These are phyloP conservation scores for Colletotrichum karsti DNA, from an alignment of 2,329 filamentous ascomycete genomes.

Conservation along the genomic window DNA sequence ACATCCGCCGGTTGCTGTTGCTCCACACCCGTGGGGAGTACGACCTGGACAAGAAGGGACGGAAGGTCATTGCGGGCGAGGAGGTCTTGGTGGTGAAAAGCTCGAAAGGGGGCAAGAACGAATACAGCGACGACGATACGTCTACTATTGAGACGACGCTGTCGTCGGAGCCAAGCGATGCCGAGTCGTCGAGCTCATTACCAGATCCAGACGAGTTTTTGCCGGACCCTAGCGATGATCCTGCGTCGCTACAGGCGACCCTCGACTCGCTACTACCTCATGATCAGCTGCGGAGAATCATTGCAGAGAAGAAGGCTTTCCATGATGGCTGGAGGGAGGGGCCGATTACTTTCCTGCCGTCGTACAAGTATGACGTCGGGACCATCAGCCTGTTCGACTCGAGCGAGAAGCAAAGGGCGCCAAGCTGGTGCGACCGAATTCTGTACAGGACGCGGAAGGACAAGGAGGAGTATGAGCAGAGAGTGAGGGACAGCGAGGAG, in stretches of 20 bases:
- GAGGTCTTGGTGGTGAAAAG: slow-evolving; percentile 35
- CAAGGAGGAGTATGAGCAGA: slow-evolving; percentile 71
- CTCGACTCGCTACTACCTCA: slow-evolving; percentile 87
- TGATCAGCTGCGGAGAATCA: slow-evolving; percentile 83
- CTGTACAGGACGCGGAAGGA: slow-evolving; percentile 82
- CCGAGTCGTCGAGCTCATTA: slow-evolving; percentile 50
- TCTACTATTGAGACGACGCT: slow-evolving; percentile 42
- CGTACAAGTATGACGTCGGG: slow-evolving; percentile 98
- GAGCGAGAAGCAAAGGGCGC: slow-evolving; percentile 90
- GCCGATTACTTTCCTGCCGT: slow-evolving; percentile 86
- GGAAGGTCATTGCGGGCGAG: slow-evolving; percentile 55
- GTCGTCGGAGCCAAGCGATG: slow-evolving; percentile 40
- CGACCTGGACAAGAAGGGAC: slow-evolving; percentile 56
- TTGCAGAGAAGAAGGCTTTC: slow-evolving; percentile 80
- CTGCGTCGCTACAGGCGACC: slow-evolving; percentile 87
- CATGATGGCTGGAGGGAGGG: slow-evolving; percentile 94
- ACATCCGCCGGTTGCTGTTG: slow-evolving; percentile 85
- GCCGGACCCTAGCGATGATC: slow-evolving; percentile 77
- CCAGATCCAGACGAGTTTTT: slow-evolving; percentile 73
- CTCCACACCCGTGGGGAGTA: slow-evolving; percentile 86
- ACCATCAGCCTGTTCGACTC: slow-evolving; percentile 92
- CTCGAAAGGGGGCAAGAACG: slow-evolving; percentile 31
- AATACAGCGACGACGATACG: slow-evolving; percentile 57
- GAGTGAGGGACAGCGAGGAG: slow-evolving; percentile 69
- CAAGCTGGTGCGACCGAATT: slow-evolving; percentile 97